phyloP scores from a whole-genome alignment of 805 yeast species.

The Pichia exigua region DNA sequence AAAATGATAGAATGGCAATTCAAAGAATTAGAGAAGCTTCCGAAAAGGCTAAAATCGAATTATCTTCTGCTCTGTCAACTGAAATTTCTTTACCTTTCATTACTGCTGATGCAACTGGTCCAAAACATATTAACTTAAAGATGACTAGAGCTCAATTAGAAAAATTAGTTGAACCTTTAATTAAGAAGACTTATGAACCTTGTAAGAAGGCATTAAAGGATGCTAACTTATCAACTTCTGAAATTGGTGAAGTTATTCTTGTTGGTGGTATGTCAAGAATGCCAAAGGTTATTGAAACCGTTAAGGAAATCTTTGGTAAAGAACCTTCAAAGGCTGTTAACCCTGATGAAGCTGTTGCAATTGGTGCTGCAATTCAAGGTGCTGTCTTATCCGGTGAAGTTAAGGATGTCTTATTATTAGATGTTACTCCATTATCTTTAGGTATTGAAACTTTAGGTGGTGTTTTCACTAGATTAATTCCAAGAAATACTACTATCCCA shows the following conservation, averaged over 20 bases:
- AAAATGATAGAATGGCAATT: slow-evolving; percentile 47
- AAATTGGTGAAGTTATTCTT: slow-evolving; percentile 64
- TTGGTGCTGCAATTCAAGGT: slow-evolving; percentile 88
- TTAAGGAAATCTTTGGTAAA: slow-evolving; percentile 50
- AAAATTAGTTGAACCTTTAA: slow-evolving; percentile 54
- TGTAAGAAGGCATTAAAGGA: slow-evolving; percentile 69
- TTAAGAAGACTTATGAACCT: slow-evolving; percentile 62
- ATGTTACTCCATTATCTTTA: slow-evolving; percentile 79
- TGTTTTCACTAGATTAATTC: slow-evolving; percentile 85
- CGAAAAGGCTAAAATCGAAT: slow-evolving; percentile 67
- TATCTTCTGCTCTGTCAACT: slow-evolving; percentile 57
- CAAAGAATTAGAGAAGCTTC: slow-evolving; percentile 77
- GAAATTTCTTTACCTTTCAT: slow-evolving; percentile 66
- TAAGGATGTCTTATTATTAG: slow-evolving; percentile 67
- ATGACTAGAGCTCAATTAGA: slow-evolving; percentile 65
- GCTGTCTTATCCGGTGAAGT: slow-evolving; percentile 80
- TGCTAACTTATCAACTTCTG: slow-evolving; percentile 57
- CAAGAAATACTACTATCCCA: slow-evolving; percentile 94
- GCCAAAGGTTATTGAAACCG: slow-evolving; percentile 69
- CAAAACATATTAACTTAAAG: slow-evolving; percentile 50
- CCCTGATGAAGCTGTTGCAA: slow-evolving; percentile 91
- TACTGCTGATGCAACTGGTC: slow-evolving; percentile 36
- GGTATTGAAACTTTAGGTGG: slow-evolving; percentile 99
- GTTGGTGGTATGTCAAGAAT: slow-evolving; percentile 91
- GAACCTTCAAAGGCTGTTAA: slow-evolving; percentile 67